phyloP scores from a whole-genome alignment of 2,329 filamentous ascomycete genomes.

The Fonsecaea pedrosoi region DNA sequence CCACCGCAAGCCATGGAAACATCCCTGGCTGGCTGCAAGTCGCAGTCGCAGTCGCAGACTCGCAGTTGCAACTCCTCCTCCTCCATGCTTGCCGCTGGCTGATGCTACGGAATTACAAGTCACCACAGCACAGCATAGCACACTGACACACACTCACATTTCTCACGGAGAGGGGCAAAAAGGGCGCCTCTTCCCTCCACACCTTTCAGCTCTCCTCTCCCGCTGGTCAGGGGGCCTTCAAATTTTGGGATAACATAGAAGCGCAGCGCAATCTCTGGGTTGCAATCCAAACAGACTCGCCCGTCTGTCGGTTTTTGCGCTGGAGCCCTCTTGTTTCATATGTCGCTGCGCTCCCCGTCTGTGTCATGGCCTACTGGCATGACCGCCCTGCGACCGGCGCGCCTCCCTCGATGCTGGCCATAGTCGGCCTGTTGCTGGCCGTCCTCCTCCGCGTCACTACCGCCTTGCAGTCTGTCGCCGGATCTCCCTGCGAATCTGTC shows the following conservation, averaged over 20 bases:
- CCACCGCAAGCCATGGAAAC: constrained; percentile 19
- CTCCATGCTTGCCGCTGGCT: not conserved
- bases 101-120: not conserved
- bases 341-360: constrained; percentile 36
- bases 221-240: constrained; percentile 23
- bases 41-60: no score
- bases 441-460: constrained; percentile 27
- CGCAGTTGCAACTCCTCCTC: no score
- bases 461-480: constrained; percentile 36
- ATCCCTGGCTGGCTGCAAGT: not conserved
- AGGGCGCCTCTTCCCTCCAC: not conserved
- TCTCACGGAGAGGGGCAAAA: constrained; percentile 11
- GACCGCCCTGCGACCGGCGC: constrained; percentile 36
- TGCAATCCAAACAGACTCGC: constrained; percentile 14
- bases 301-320: constrained; percentile 19
- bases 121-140: not conserved
- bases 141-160: not conserved
- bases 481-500: constrained; percentile 38
- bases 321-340: constrained; percentile 30
- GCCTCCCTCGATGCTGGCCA: constrained; percentile 9
- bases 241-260: constrained; percentile 20
- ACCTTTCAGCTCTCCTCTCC: constrained; percentile 3
- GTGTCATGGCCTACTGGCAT: constrained; percentile 37
- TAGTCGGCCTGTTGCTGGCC: constrained; percentile 24
- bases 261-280: constrained; percentile 20